These are phyloP conservation scores for Aspergillus sp. DNA, from an alignment of 2,329 filamentous ascomycete species.

Conservation along the genomic window DNA sequence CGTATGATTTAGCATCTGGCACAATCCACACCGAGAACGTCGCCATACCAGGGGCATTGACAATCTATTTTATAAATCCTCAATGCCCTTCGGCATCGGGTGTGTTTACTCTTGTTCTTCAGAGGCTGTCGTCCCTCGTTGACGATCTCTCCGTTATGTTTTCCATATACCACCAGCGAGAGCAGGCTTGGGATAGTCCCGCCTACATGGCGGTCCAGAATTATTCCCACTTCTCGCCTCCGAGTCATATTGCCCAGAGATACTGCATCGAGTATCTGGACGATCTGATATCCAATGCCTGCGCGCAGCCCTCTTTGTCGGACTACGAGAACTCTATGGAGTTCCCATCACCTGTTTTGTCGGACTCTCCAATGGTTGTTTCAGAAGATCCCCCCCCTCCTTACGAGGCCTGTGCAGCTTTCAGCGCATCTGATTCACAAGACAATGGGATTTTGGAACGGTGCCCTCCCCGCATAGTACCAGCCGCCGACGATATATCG, in stretches of 20 bases:
- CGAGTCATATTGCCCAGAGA: conserved; percentile 30
- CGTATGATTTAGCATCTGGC: too few species aligned
- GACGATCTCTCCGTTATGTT: too few species aligned
- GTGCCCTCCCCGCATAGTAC: conserved; percentile 58
- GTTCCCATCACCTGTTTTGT: too few species aligned
- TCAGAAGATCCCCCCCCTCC: conserved; percentile 34
- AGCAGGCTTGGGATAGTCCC: too few species aligned
- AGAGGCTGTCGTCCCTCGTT: too few species aligned
- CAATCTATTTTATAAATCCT: too few species aligned
- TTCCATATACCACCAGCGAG: too few species aligned
- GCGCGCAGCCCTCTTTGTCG: conserved; percentile 27
- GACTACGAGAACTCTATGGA: too few species aligned
- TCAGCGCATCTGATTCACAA: conserved; percentile 26
- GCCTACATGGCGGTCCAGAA: conserved; percentile 4
- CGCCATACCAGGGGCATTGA: too few species aligned
- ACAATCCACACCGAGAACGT: too few species aligned
- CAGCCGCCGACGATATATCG: conserved; percentile 77
- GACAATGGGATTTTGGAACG: conserved; percentile 32
- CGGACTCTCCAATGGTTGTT: conserved; percentile 21
- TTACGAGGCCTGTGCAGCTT: conserved; percentile 39
- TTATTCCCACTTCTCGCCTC: conserved; percentile 31
- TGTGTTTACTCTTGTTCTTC: too few species aligned
- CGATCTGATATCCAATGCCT: conserved; percentile 23
- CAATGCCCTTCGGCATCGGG: too few species aligned
- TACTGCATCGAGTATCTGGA: conserved; percentile 30